Evolutionary conservation across 192 early-diverging fungal genomes (phyloP), one percentile per base, ranked within the genome.

Genomic region (Cladochytrium replicatum): DNA sequence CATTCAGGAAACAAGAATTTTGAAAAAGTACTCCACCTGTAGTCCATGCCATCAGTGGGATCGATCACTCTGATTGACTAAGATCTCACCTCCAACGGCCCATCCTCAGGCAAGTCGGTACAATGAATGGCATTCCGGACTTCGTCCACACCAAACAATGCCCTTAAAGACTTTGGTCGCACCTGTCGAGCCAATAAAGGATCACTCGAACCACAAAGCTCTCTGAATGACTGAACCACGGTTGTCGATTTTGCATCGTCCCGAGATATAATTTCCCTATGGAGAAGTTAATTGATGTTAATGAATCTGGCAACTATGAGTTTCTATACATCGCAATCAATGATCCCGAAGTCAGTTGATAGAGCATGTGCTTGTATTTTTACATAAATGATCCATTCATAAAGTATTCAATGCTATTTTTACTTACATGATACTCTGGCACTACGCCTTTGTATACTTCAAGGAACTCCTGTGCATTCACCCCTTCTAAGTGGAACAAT

Each of bases 401-500:
- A n/a, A n/a, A n/a, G n/a, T n/a, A n/a, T n/a, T n/a, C n/a, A n/a
- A n/a, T n/a, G n/a, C n/a, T n/a, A n/a, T n/a, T n/a, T n/a, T n/a
- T n/a, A n/a, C 48, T 23, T 52, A 67, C 68, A 42, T 78, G 64
- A 44, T 77, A 78, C 26, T 78, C 75, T 6, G 72, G 68, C 27
- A 78, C 55, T 25, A 80, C 68, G 1, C 72, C 77, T 44, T 76
- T 78, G 48, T 80, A 80, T 4, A 80, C 61, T 53, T 80, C 75
- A 17, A 80, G 42, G 46, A 80, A 80, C 44, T 80, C 77, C 41
- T 77, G 67, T 17, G 67, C 77, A 46, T 78, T 73, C 6, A 61
- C 46, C 5, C 48, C 41, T 11, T 79, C 70, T 32, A 80, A 54
- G 41, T 60, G 56, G 25, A 67, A 63, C 22, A 69, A 55, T 45